phyloP scores from a whole-genome alignment of 1,139 yeast species.

The Kodamaea arcana region DNA sequence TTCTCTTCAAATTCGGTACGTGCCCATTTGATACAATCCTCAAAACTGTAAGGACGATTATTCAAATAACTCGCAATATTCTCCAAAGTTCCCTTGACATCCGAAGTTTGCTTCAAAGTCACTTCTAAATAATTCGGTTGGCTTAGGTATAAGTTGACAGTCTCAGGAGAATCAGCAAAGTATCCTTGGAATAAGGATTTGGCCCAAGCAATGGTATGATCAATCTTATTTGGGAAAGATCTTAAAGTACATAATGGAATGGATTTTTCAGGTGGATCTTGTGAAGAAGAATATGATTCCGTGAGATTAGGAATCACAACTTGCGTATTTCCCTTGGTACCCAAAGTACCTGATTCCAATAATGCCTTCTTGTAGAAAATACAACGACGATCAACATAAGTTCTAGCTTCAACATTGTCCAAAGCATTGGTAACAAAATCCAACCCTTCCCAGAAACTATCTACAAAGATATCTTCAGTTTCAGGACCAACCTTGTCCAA shows the following conservation, averaged over 20 bases:
- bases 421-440: constrained; percentile 94
- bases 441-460: constrained; percentile 77
- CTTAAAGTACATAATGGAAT: constrained; percentile 96
- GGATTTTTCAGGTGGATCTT: constrained; percentile 97
- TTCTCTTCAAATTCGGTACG: constrained; percentile 82
- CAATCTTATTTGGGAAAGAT: constrained; percentile 96
- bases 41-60: constrained; percentile 83
- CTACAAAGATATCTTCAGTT: constrained; percentile 82
- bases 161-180: constrained; percentile 86
- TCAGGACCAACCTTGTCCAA: constrained; percentile 92
- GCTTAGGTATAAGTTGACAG: constrained; percentile 82
- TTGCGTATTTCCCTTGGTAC: constrained; percentile 98
- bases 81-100: constrained; percentile 81
- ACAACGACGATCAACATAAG: constrained; percentile 96
- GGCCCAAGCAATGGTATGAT: constrained; percentile 99
- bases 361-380: constrained; percentile 88
- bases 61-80: constrained; percentile 69
- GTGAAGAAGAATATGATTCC: constrained; percentile 92
- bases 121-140: constrained; percentile 93
- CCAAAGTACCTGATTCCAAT: constrained; percentile 94
- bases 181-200: constrained; percentile 93
- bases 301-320: constrained; percentile 90
- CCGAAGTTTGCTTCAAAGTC: constrained; percentile 86
- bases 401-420: constrained; percentile 96
- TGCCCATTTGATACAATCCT: constrained; percentile 95